Evolutionary conservation across 164 flowering plant genomes (phyloP).

Genomic region (Cinnamomum chago): DNA sequence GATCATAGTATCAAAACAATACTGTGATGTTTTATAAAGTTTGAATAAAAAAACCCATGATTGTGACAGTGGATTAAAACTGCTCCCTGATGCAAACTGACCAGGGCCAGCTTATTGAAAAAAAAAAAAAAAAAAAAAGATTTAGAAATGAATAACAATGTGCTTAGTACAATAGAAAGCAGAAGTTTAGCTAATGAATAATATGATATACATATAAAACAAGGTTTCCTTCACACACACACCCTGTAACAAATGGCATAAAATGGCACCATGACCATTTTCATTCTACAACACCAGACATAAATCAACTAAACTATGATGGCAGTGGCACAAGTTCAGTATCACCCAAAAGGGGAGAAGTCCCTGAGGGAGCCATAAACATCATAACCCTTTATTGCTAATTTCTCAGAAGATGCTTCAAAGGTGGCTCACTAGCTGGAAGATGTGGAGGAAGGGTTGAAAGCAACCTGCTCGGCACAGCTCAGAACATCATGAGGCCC

Average conservation of each 20-base stretch:
- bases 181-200: neutral
- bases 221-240: neutral
- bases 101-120: too few species aligned
- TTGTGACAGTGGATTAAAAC: too few species aligned
- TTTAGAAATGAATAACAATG: neutral
- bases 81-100: too few species aligned
- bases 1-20: too few species aligned
- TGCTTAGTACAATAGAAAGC: neutral
- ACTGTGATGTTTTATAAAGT: too few species aligned
- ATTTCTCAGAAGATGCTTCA: neutral
- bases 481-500: slow-evolving; percentile 54
- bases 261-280: too few species aligned
- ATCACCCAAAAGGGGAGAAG: neutral
- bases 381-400: neutral
- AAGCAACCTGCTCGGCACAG: slow-evolving; percentile 67
- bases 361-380: neutral
- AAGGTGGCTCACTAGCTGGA: slow-evolving; percentile 30
- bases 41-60: too few species aligned
- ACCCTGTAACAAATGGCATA: neutral
- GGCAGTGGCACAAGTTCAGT: neutral
- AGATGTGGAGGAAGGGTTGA: slow-evolving; percentile 45
- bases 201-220: neutral
- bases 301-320: neutral
- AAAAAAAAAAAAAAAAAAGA: too few species aligned
- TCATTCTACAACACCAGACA: too few species aligned